These are phyloP conservation scores for Wickerhamomyces sp. DNA, from an alignment of 1,139 yeast genomes.

Conservation along the genomic window DNA sequence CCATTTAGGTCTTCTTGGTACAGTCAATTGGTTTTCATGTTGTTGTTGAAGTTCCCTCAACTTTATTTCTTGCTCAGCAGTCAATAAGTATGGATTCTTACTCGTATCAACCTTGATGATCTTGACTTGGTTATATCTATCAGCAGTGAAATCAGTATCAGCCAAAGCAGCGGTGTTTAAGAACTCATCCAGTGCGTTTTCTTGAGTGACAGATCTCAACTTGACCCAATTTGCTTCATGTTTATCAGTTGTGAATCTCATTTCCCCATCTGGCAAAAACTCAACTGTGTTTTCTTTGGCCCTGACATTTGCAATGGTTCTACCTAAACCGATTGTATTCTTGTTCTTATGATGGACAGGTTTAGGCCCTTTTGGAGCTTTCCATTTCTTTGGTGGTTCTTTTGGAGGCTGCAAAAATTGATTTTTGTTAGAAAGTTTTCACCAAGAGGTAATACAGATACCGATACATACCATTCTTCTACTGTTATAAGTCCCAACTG, in stretches of 20 bases:
- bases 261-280: slow-evolving; percentile 77
- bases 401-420: slow-evolving; percentile 35
- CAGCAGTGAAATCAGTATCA: slow-evolving; percentile 94
- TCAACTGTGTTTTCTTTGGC: slow-evolving; percentile 64
- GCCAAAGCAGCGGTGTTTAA: slow-evolving; percentile 93
- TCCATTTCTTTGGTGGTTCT: slow-evolving; percentile 46
- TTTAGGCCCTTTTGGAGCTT: slow-evolving; percentile 87
- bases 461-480: slow-evolving; percentile 4
- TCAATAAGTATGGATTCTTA: slow-evolving; percentile 52
- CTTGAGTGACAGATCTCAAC: slow-evolving; percentile 90
- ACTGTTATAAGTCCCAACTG: background rate
- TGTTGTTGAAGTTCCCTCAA: slow-evolving; percentile 64
- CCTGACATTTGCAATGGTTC: slow-evolving; percentile 75
- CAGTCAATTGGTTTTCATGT: slow-evolving; percentile 78
- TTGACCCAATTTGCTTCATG: slow-evolving; percentile 88
- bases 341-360: slow-evolving; percentile 81
- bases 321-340: slow-evolving; percentile 80
- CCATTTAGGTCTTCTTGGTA: slow-evolving; percentile 95
- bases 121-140: slow-evolving; percentile 74
- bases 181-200: slow-evolving; percentile 89
- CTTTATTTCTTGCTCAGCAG: slow-evolving; percentile 61
- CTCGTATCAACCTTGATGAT: slow-evolving; percentile 68
- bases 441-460: background rate
- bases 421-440: background rate
- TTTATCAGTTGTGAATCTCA: slow-evolving; percentile 77